A percentile compares a stretch with the other conserved stretches of the same genome.
Evolutionary conservation across 2,329 filamentous ascomycete genomes (phyloP).

Genomic region (Colletotrichum karsti): DNA sequence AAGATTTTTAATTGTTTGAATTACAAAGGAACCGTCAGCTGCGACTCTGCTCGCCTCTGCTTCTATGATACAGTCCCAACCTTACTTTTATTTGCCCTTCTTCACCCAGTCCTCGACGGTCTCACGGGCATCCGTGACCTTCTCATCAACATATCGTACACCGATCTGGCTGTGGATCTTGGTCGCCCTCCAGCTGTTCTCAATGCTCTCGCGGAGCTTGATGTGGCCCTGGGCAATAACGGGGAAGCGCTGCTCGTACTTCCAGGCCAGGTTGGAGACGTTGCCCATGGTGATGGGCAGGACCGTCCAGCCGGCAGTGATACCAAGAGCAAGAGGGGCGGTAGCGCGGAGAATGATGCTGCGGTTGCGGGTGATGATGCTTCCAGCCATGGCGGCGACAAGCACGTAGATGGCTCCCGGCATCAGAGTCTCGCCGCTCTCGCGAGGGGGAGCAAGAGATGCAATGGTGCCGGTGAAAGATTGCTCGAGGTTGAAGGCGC

Average conservation of each 20-base stretch:
- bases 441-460: slow-evolving; percentile 84
- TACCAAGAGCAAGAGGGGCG: slow-evolving; percentile 80
- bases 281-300: slow-evolving; percentile 92
- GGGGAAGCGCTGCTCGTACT: slow-evolving; percentile 90
- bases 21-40: slow-evolving; percentile 30
- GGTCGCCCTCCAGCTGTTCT: slow-evolving; percentile 76
- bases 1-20: slow-evolving; percentile 16
- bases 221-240: slow-evolving; percentile 84
- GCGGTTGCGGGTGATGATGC: slow-evolving; percentile 88
- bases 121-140: slow-evolving; percentile 79
- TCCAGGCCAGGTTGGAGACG: slow-evolving; percentile 86
- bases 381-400: slow-evolving; percentile 93
- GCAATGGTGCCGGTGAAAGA: slow-evolving; percentile 90
- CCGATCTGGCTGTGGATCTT: slow-evolving; percentile 78
- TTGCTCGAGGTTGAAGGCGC: slow-evolving; percentile 84
- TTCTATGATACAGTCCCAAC: slow-evolving; percentile 30
- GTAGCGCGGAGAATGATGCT: slow-evolving; percentile 82
- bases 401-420: slow-evolving; percentile 92
- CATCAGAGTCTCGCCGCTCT: slow-evolving; percentile 88
- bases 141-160: slow-evolving; percentile 79
- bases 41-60: slow-evolving; percentile 28
- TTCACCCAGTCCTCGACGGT: slow-evolving; percentile 88
- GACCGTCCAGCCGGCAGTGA: slow-evolving; percentile 84
- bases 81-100: slow-evolving; percentile 76
- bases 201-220: slow-evolving; percentile 72